phyloP scores from a whole-genome alignment of 352 stramenopile species.

The Aphanomyces cochlioides region DNA sequence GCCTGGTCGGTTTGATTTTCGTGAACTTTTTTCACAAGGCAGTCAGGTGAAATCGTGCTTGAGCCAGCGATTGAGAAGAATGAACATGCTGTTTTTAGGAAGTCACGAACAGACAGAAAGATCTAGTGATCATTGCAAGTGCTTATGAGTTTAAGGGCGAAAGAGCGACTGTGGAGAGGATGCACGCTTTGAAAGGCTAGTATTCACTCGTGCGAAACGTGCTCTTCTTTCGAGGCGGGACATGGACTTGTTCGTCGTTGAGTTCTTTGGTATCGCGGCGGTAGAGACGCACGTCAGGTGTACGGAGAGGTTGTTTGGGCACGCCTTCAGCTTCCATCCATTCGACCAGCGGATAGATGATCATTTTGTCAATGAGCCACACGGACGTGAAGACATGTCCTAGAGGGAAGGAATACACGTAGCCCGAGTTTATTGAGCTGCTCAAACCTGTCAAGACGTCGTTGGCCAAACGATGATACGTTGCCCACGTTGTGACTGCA shows the following conservation, averaged over 20 bases:
- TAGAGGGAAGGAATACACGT: not conserved
- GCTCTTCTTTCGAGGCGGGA: constrained; percentile 9
- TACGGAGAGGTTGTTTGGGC: not conserved
- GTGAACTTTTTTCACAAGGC: not conserved
- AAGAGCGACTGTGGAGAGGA: not conserved
- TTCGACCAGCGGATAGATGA: constrained; percentile 23
- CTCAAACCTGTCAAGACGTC: constrained; percentile 17
- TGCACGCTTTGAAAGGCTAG: not conserved
- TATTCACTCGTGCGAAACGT: constrained; percentile 27
- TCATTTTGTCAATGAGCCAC: constrained; percentile 26
- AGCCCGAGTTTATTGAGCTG: not conserved
- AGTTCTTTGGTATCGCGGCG: constrained; percentile 16
- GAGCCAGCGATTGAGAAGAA: not conserved
- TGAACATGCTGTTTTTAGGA: not conserved
- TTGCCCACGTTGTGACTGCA: constrained; percentile 21
- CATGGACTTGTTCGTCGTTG: not conserved
- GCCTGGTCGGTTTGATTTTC: too few relatives aligned
- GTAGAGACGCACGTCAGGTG: constrained; percentile 7
- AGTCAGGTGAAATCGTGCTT: not conserved
- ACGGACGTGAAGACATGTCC: constrained; percentile 21
- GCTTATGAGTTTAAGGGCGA: too few relatives aligned
- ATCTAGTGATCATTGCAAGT: too few relatives aligned
- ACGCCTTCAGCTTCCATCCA: constrained; percentile 20
- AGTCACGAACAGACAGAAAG: too few relatives aligned
- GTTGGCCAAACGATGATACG: constrained; percentile 25